Evolutionary conservation across 805 yeast species (phyloP), one percentile per base, ranked within the genome.

Genomic region (Candida ponderosae): DNA sequence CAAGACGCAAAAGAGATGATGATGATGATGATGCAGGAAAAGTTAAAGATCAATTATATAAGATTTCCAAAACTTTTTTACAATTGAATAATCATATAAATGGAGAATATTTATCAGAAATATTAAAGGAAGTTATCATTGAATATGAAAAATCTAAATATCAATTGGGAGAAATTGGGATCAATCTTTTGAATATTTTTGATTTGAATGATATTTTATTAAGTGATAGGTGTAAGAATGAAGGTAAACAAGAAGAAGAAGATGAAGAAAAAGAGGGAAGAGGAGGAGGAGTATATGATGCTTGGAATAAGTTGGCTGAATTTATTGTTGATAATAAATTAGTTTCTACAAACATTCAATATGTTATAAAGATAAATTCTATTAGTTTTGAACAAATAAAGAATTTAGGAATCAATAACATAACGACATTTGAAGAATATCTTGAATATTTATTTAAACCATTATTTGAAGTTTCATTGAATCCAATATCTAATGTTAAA

Each of bases 101-200:
- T 13, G 70, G 70, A 20, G 65, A 63, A 42, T 65, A 63, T 34
- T 41, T 65, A 15, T 60, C 63, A 11, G 51, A 53, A 35, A 43
- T 63, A 8, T 40, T 65, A 18, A 57, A 50, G 34, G 56, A 60
- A 39, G 59, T 56, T 1, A 44, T 64, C 17, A 46, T 48, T 33
- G 57, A 53, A 21, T 50, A 59, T 30, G 70, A 65, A 38, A 62
- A 56, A 33, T 54, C 63, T 18, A 65, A 65, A 40, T 65, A 65
- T 40, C 66, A 63, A 38, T 46, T 53, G 18, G 61, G 58, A 3
- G 68, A 64, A 37, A 42, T 63, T 16, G 63, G 66, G 1, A 51
- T 65, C 6, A 62, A 56, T 33, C 13, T 24, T 24, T 57, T 61
- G 37, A 45, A 53, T 30, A 20, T 51, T 4, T 24, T 43, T 52